A percentile compares a stretch with the other conserved stretches of the same genome.
phyloP scores from a whole-genome alignment of 2,329 filamentous ascomycete species.

The Cytospora paraplurivora region DNA sequence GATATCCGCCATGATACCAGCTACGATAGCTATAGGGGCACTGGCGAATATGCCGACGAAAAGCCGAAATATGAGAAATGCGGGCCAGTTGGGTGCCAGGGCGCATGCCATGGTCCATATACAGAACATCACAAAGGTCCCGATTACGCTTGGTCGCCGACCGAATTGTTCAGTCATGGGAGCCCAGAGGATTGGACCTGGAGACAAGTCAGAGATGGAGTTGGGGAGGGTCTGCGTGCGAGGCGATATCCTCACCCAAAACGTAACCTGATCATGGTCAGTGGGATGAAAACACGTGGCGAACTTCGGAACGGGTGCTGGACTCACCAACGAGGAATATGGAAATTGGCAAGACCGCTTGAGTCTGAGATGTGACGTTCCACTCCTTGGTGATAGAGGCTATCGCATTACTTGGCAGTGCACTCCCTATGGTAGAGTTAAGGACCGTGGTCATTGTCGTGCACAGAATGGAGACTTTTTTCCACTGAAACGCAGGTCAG shows the following conservation, averaged over 20 bases:
- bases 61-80: slow-evolving; percentile 58
- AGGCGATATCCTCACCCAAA: slow-evolving; percentile 45
- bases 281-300: not conserved
- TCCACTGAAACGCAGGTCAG: slow-evolving; percentile 42
- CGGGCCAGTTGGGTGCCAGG: slow-evolving; percentile 53
- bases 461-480: slow-evolving; percentile 57
- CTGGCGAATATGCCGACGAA: slow-evolving; percentile 57
- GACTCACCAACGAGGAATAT: slow-evolving; percentile 57
- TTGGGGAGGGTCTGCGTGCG: not conserved
- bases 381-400: slow-evolving; percentile 61
- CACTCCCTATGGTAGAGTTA: slow-evolving; percentile 68
- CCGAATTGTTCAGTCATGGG: slow-evolving; percentile 68
- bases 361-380: slow-evolving; percentile 49
- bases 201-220: not conserved
- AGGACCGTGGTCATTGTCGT: slow-evolving; percentile 61
- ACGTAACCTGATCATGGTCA: slow-evolving; percentile 51
- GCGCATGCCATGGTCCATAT: slow-evolving; percentile 59
- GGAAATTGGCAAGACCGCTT: slow-evolving; percentile 60
- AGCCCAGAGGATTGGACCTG: slow-evolving; percentile 60
- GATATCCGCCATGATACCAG: slow-evolving; percentile 66
- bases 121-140: slow-evolving; percentile 51
- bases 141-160: slow-evolving; percentile 49
- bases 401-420: slow-evolving; percentile 65
- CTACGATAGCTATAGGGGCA: slow-evolving; percentile 63
- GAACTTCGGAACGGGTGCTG: not conserved